A percentile compares a stretch with the other conserved stretches of the same genome.
These are phyloP conservation scores for Crataegus laevigata DNA, from an alignment of 306 rosid species.

Conservation along the genomic window DNA sequence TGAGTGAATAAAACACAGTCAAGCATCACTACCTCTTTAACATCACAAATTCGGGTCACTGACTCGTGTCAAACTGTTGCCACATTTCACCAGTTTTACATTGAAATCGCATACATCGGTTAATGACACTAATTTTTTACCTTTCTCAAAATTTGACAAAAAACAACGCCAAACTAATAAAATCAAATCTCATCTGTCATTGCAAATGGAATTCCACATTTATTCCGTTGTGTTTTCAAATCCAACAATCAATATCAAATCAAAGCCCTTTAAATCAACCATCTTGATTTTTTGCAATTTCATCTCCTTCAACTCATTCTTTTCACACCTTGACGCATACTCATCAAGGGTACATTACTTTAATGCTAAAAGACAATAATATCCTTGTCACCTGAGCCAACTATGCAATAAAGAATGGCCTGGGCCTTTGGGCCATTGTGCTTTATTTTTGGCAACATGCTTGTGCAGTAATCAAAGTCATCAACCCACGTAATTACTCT, in stretches of 20 bases:
- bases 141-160: too few relatives aligned
- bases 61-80: not conserved
- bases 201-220: not conserved
- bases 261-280: conserved; percentile 1
- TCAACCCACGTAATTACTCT: conserved; percentile 1
- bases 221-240: not conserved
- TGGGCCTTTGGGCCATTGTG: not conserved
- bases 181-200: not conserved
- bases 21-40: not conserved
- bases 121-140: not conserved
- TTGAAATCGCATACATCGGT: too few relatives aligned
- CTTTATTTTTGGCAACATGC: not conserved
- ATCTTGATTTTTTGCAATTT: not conserved
- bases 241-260: not conserved
- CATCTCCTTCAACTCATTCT: not conserved
- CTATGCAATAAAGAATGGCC: not conserved
- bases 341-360: too few relatives aligned
- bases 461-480: not conserved
- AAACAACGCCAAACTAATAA: too few relatives aligned
- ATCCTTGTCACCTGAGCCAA: not conserved
- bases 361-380: not conserved
- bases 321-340: too few relatives aligned
- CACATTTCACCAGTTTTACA: not conserved
- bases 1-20: not conserved
- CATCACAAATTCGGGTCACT: too few relatives aligned